These are phyloP conservation scores for Ehretia macrophylla DNA, from an alignment of 257 asterid species.

Conservation along the genomic window DNA sequence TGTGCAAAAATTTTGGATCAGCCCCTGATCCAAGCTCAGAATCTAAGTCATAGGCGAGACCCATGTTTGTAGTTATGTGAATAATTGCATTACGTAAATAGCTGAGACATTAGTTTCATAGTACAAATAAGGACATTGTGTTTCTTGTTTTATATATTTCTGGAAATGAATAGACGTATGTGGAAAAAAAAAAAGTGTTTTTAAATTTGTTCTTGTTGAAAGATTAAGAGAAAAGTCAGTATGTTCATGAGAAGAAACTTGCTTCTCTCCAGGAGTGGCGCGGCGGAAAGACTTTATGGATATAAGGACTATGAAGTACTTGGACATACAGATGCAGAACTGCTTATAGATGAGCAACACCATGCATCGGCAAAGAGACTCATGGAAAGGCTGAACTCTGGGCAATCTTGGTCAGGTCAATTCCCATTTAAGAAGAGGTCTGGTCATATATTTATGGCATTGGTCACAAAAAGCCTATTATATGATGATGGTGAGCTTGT, in stretches of 20 bases:
- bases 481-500: slow-evolving; percentile 64
- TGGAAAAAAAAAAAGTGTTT: too few relatives aligned
- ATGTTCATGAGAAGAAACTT: neutral
- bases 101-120: too few relatives aligned
- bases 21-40: too few relatives aligned
- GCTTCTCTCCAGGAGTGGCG: slow-evolving; percentile 49
- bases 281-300: slow-evolving; percentile 75
- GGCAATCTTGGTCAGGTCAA: slow-evolving; percentile 70
- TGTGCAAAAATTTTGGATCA: too few relatives aligned
- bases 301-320: slow-evolving; percentile 56
- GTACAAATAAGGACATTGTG: too few relatives aligned
- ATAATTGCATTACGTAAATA: too few relatives aligned
- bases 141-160: too few relatives aligned
- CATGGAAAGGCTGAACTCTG: slow-evolving; percentile 37
- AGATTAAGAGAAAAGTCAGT: neutral
- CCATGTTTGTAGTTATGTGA: too few relatives aligned
- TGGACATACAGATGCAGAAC: slow-evolving; percentile 36
- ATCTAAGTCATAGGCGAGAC: too few relatives aligned
- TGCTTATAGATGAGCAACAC: slow-evolving; percentile 46
- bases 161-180: too few relatives aligned
- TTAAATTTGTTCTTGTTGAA: neutral
- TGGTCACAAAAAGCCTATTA: slow-evolving; percentile 57
- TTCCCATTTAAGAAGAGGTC: slow-evolving; percentile 52
- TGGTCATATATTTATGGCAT: slow-evolving; percentile 54
- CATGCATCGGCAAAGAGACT: slow-evolving; percentile 25